Base-by-base conservation (phyloP, 352 stramenopile genomes). In the Globisporangium camurandrum region DNA sequence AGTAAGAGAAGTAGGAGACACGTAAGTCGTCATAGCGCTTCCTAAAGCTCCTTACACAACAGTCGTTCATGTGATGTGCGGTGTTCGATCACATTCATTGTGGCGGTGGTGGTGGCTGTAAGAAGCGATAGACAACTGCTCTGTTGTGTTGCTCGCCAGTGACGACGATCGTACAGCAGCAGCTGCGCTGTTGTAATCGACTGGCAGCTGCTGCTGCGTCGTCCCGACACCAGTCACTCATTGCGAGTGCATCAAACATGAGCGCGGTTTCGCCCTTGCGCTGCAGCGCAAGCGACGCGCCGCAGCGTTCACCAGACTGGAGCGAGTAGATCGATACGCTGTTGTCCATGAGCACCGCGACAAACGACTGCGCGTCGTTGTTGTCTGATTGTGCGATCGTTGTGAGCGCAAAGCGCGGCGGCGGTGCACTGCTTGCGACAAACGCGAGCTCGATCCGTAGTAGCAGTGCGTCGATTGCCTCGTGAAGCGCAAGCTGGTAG, bases 371-470 rank as follows among this genome's bases (percentile, higher is more conserved):
- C n/a, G 26, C 27, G n/a, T 24, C 43, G 36, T 17, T 27, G 6
- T 11, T 27, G 26, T 9, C 2, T 19, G 4, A 19, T 5, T 41
- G 12, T 14, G n/a, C 12, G 7, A 54, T 44, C 2, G 52, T 59
- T 3, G 64, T 69, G 26, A 84, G 24, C 2, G 60, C 49, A 38
- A 84, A 84, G 14, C 67, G 59, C 46, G 71, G 67, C 19, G 67
- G 59, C 14, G 64, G 27, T 1, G 61, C 60, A 5, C 33, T 51
- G 12, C 62, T 63, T 6, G 31, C 34, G 38, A 75, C 59, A 2
- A 50, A 41, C 36, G 16, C 45, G 27, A 71, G 20, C 9, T 69
- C 54, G 23, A 83, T 16, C 20, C 44, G 47, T 20, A 69, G 51
- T n/a, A 31, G 57, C 14, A 62, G 37, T 23, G 74, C 24, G 1